These are phyloP conservation scores for Curvularia verruculosa DNA, from an alignment of 2,329 filamentous ascomycete genomes.

Conservation along the genomic window DNA sequence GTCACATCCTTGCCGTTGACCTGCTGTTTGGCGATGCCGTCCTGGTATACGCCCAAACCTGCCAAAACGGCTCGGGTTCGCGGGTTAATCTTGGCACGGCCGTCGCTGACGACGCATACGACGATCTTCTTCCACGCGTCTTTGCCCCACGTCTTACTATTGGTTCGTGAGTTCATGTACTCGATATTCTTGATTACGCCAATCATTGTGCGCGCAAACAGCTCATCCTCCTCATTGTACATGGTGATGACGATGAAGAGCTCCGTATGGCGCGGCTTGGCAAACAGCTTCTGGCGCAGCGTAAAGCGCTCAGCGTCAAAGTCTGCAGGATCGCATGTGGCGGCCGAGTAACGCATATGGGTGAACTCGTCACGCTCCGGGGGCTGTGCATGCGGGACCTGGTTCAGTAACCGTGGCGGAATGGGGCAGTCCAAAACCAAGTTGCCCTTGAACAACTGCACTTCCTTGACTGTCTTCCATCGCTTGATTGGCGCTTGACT, in stretches of 20 bases:
- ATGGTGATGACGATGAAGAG: constrained; percentile 96
- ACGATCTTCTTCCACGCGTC: constrained; percentile 99
- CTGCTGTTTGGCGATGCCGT: constrained; percentile 97
- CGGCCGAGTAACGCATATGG: constrained; percentile 91
- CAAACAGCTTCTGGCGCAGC: constrained; percentile 86
- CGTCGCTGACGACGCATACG: constrained; percentile 95
- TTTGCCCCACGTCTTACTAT: constrained; percentile 97
- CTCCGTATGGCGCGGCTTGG: constrained; percentile 90
- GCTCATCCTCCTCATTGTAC: constrained; percentile 98
- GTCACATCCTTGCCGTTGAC: constrained; percentile 97
- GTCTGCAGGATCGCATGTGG: constrained; percentile 88
- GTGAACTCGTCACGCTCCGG: constrained; percentile 85
- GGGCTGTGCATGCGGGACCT: constrained; percentile 79
- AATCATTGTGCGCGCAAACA: constrained; percentile 94
- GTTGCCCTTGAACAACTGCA: constrained; percentile 96
- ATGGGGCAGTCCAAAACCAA: constrained; percentile 96
- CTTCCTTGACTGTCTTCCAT: constrained; percentile 99
- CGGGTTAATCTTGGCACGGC: constrained; percentile 94
- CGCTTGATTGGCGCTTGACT: constrained; percentile 72
- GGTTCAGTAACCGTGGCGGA: constrained; percentile 83
- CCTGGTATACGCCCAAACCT: constrained; percentile 95
- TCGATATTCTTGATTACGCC: constrained; percentile 99
- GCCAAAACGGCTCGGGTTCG: constrained; percentile 87
- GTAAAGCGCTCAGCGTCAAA: constrained; percentile 92
- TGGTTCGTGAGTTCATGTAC: constrained; percentile 92